Percentiles rank a stretch among this genome's conserved stretches.
phyloP scores from a whole-genome alignment of 225 moss, liverwort and hornwort species.

The Antitrichia curtipendula region DNA sequence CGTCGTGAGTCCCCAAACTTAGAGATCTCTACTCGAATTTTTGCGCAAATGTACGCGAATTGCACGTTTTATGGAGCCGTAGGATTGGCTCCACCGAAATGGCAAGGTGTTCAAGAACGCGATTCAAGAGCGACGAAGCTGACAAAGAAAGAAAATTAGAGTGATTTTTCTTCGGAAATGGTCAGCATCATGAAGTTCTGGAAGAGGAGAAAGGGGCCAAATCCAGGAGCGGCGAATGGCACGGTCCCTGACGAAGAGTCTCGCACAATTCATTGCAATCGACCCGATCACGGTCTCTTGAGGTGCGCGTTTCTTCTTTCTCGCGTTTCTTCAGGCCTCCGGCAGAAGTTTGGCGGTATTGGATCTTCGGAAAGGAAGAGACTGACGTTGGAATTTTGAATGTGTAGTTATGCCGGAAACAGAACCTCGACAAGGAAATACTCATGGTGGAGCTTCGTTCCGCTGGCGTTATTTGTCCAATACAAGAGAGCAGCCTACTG shows the following conservation, averaged over 20 bases:
- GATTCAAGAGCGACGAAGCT: neutral
- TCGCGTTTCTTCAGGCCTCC: neutral
- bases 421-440: constrained; percentile 67
- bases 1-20: neutral
- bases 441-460: constrained; percentile 70
- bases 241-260: neutral
- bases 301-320: neutral
- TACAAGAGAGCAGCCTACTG: constrained; percentile 86
- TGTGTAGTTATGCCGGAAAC: constrained; percentile 48
- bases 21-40: neutral
- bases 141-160: neutral
- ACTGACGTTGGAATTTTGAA: neutral
- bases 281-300: constrained; percentile 11
- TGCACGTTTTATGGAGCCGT: neutral
- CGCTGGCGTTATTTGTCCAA: constrained; percentile 56
- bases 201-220: constrained; percentile 7
- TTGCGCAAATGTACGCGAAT: constrained; percentile 4
- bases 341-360: neutral
- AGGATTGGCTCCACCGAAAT: neutral
- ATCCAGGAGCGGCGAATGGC: neutral
- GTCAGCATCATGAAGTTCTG: constrained; percentile 14
- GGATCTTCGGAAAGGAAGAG: neutral
- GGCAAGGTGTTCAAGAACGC: neutral
- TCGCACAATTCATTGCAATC: constrained; percentile 23
- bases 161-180: neutral